Conservation (phyloP, 2,329 filamentous ascomycete genomes). For the Trichoderma pleuroti region DNA sequence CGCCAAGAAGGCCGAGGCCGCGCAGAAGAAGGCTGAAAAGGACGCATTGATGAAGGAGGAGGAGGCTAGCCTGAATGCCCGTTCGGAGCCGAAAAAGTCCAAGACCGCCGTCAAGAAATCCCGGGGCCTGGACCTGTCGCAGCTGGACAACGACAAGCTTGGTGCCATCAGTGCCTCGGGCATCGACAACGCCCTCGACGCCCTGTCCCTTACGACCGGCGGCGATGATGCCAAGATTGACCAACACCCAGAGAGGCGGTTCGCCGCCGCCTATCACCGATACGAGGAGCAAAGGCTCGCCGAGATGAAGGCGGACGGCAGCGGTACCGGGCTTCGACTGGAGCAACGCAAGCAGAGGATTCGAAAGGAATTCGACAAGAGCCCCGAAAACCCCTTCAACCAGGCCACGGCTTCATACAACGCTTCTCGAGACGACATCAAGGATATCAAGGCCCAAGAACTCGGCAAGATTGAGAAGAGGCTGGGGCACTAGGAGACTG, state of each 20-base stretch:
- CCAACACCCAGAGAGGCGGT: conserved; percentile 80
- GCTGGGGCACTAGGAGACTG: conserved; percentile 39
- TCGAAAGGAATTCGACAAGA: conserved; percentile 90
- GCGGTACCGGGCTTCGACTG: conserved; percentile 65
- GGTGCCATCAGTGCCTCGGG: conserved; percentile 74
- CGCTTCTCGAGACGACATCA: conserved; percentile 72
- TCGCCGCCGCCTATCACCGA: conserved; percentile 77
- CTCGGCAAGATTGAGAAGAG: conserved; percentile 71
- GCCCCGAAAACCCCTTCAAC: conserved; percentile 93
- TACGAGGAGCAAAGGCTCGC: conserved; percentile 77
- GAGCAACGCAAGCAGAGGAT: conserved; percentile 84
- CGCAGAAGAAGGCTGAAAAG: conserved; percentile 90
- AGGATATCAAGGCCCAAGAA: conserved; percentile 62
- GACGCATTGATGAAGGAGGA: conserved; percentile 81
- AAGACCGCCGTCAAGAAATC: conserved; percentile 68
- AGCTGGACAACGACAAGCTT: conserved; percentile 64
- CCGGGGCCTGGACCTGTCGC: conserved; percentile 68
- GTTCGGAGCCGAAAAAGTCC: conserved; percentile 61
- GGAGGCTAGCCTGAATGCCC: conserved; percentile 61
- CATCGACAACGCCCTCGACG: conserved; percentile 92
- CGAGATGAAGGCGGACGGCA: conserved; percentile 82
- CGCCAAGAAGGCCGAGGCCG: conserved; percentile 74
- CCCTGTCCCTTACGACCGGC: conserved; percentile 62
- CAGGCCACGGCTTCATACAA: conserved; percentile 75
- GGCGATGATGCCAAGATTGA: conserved; percentile 70